These are phyloP conservation scores for Sugiyamaella xylanicola DNA, from an alignment of 1,139 yeast species.

Conservation along the genomic window DNA sequence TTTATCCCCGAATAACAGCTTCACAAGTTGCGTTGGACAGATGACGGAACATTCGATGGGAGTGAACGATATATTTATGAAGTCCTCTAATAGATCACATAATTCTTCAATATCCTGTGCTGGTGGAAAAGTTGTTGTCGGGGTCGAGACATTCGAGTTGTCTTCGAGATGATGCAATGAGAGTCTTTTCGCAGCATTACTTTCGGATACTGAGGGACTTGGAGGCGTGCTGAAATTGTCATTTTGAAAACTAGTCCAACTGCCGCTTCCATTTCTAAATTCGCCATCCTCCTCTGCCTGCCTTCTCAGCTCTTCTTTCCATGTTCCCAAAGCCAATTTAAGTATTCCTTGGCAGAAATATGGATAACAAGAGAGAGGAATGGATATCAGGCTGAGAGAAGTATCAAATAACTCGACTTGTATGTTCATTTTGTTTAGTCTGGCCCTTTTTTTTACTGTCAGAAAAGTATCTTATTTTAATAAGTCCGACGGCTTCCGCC, in stretches of 20 bases:
- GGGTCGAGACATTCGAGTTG: conserved; percentile 24
- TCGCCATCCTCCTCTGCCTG: neutral
- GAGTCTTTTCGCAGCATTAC: conserved; percentile 3
- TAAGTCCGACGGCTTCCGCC: too few relatives aligned
- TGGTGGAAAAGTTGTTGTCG: conserved; percentile 18
- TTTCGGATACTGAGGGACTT: conserved; percentile 16
- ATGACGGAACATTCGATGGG: conserved; percentile 60
- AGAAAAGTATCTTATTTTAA: too few relatives aligned
- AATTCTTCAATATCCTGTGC: conserved; percentile 27
- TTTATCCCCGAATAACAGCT: conserved; percentile 46
- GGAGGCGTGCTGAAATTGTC: conserved; percentile 4
- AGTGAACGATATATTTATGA: conserved; percentile 59
- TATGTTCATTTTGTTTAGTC: conserved; percentile 22
- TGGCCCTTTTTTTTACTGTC: neutral
- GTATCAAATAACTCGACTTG: conserved; percentile 37
- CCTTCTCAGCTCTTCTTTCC: conserved; percentile 30
- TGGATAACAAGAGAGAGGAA: conserved; percentile 36
- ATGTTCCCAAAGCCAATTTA: conserved; percentile 35
- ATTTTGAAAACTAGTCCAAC: conserved; percentile 2
- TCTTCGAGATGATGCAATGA: conserved; percentile 19
- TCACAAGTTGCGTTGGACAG: conserved; percentile 48
- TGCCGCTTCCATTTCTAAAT: conserved; percentile 3
- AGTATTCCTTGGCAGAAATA: conserved; percentile 37
- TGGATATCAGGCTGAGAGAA: conserved; percentile 38
- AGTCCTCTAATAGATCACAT: conserved; percentile 36